Evolutionary conservation across 1,284 basidiomycete species (phyloP).

Genomic region (Marasmius sp.): DNA sequence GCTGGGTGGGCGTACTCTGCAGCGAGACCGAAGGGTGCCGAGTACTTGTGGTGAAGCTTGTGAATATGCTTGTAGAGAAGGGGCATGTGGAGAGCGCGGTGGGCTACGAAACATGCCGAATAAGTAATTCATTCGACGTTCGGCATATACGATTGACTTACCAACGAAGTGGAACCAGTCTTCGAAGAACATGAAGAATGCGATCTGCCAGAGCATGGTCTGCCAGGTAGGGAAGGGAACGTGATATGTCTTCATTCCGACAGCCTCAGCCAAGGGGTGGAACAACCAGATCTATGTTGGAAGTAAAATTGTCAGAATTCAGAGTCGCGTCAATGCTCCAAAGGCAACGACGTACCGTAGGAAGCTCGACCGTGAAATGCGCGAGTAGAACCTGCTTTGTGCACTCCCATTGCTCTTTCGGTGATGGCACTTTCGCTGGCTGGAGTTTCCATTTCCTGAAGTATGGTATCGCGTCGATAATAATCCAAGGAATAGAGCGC

Average conservation of each 20-base stretch:
- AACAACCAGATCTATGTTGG: constrained; percentile 89
- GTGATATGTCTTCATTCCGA: constrained; percentile 91
- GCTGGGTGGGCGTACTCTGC: constrained; percentile 97
- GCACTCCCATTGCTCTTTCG: constrained; percentile 91
- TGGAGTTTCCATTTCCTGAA: constrained; percentile 97
- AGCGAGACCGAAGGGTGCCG: constrained; percentile 94
- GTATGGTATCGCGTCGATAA: constrained; percentile 92
- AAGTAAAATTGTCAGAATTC: background rate
- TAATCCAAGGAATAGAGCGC: constrained; percentile 92
- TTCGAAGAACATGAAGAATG: constrained; percentile 94
- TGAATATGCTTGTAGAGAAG: constrained; percentile 96
- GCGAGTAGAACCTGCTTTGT: constrained; percentile 94
- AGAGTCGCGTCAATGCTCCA: background rate
- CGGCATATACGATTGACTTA: constrained; percentile 29
- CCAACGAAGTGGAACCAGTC: constrained; percentile 89
- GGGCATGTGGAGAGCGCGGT: constrained; percentile 89
- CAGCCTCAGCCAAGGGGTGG: constrained; percentile 89
- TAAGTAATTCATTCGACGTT: background rate
- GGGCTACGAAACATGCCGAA: constrained; percentile 52
- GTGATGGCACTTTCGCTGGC: constrained; percentile 79
- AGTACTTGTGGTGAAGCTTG: constrained; percentile 98
- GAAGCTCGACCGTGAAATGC: constrained; percentile 95
- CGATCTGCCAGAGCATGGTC: constrained; percentile 79
- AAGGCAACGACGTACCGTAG: constrained; percentile 57
- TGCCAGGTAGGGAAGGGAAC: constrained; percentile 84